phyloP scores from a whole-genome alignment of 2,329 filamentous ascomycete genomes.

The Talaromyces sp. region DNA sequence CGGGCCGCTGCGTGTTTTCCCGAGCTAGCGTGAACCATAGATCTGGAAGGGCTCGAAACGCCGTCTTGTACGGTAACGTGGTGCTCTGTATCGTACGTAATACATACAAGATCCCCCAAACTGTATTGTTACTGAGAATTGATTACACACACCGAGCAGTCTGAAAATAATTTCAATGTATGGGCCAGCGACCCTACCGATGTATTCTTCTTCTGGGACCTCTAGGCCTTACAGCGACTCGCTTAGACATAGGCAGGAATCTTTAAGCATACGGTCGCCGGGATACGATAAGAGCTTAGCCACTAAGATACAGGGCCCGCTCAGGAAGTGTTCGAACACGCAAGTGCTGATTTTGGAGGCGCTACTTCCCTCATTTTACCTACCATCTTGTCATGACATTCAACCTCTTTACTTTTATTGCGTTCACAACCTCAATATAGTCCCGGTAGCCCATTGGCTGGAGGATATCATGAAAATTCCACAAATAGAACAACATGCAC shows the following conservation, averaged over 20 bases:
- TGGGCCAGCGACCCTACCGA: neutral
- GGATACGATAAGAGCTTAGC: neutral
- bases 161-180: neutral
- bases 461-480: neutral
- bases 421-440: no score
- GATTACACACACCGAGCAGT: neutral
- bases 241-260: neutral
- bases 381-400: neutral
- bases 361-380: neutral
- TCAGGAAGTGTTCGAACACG: neutral
- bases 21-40: neutral
- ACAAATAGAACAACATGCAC: neutral
- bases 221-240: neutral
- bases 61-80: neutral
- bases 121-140: neutral
- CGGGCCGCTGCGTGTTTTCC: neutral
- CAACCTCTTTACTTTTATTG: neutral
- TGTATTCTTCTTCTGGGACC: neutral
- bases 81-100: neutral
- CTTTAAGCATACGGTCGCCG: neutral
- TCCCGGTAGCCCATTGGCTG: neutral
- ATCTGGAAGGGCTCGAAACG: neutral
- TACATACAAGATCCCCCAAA: neutral
- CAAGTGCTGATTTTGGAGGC: neutral
- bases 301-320: neutral